phyloP scores from a whole-genome alignment of 495 filamentous ascomycete genomes.

The Podospora anserina region DNA sequence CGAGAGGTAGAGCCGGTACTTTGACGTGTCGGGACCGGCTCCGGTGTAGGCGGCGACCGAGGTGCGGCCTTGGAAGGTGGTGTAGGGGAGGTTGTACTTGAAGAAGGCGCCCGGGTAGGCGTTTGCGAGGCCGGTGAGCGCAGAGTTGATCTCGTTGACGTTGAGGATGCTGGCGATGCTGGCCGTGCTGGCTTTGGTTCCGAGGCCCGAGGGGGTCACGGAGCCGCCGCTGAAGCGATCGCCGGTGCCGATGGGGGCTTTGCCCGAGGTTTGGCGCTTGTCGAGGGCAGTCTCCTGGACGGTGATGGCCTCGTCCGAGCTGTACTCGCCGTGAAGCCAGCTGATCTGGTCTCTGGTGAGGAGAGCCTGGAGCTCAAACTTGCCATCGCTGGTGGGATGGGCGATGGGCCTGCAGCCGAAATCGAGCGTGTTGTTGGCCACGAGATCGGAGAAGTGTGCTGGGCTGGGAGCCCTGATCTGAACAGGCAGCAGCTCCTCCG shows the following conservation, averaged over 20 bases:
- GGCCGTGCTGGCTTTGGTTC: slow-evolving; percentile 10
- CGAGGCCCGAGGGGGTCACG: background rate
- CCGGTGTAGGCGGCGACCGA: slow-evolving; percentile 27
- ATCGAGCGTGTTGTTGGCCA: slow-evolving; percentile 20
- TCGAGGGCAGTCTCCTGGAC: slow-evolving; percentile 6
- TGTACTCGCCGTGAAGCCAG: slow-evolving; percentile 11
- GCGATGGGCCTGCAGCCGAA: slow-evolving; percentile 19
- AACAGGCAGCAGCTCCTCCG: slow-evolving; percentile 12
- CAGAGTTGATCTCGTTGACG: slow-evolving; percentile 34
- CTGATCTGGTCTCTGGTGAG: slow-evolving; percentile 18
- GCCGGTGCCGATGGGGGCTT: slow-evolving; percentile 5
- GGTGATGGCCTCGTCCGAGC: slow-evolving; percentile 5
- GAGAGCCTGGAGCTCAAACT: slow-evolving; percentile 17
- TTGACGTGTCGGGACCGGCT: slow-evolving; percentile 23
- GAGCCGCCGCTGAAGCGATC: slow-evolving; percentile 1
- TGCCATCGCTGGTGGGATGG: slow-evolving; percentile 16
- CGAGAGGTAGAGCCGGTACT: slow-evolving; percentile 33
- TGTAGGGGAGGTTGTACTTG: slow-evolving; percentile 32
- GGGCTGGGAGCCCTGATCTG: slow-evolving; percentile 14
- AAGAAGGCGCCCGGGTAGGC: slow-evolving; percentile 32
- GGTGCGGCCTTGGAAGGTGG: slow-evolving; percentile 8
- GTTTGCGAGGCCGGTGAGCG: slow-evolving; percentile 30
- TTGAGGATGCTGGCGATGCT: slow-evolving; percentile 32
- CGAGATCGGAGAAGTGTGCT: slow-evolving; percentile 14
- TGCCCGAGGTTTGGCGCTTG: slow-evolving; percentile 2